phyloP scores from a whole-genome alignment of 257 asterid species.

The Verbascum thapsus region DNA sequence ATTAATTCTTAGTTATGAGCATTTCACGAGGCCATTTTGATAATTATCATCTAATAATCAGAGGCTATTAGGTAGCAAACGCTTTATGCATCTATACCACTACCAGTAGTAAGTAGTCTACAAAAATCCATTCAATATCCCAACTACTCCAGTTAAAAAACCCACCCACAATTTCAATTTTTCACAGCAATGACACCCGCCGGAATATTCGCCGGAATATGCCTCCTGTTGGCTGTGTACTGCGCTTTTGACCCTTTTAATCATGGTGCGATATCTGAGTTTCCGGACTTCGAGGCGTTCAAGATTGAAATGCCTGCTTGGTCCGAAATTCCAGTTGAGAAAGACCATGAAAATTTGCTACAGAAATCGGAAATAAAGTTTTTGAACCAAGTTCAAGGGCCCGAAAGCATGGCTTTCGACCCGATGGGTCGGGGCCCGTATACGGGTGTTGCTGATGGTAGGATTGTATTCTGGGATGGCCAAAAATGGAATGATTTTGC shows the following conservation, averaged over 20 bases:
- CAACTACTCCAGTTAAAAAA: background rate
- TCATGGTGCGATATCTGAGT: slow-evolving; percentile 62
- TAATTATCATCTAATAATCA: no score
- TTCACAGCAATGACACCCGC: slow-evolving; percentile 42
- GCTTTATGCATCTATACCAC: no score
- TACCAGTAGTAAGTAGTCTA: no score
- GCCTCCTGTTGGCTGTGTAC: slow-evolving; percentile 66
- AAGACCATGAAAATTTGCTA: slow-evolving; percentile 59
- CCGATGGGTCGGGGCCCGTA: slow-evolving; percentile 90
- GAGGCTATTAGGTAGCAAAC: no score
- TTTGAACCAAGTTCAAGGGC: slow-evolving; percentile 76
- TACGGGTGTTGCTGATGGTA: slow-evolving; percentile 92
- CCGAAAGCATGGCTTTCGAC: slow-evolving; percentile 88
- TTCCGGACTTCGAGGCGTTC: slow-evolving; percentile 68
- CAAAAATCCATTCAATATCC: no score
- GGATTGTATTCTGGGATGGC: slow-evolving; percentile 87
- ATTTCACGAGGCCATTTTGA: no score
- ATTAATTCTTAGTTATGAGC: no score
- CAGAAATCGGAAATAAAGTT: slow-evolving; percentile 86
- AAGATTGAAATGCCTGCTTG: slow-evolving; percentile 71
- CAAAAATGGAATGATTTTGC: slow-evolving; percentile 76
- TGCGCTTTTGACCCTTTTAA: slow-evolving; percentile 86
- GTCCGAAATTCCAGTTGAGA: slow-evolving; percentile 64
- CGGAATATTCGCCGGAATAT: slow-evolving; percentile 46
- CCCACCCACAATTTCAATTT: background rate